A percentile compares a stretch with the other conserved stretches of the same genome.
Evolutionary conservation across 108 stramenopile genomes (phyloP).

Genomic region (Cyclostephanos invisitatus): DNA sequence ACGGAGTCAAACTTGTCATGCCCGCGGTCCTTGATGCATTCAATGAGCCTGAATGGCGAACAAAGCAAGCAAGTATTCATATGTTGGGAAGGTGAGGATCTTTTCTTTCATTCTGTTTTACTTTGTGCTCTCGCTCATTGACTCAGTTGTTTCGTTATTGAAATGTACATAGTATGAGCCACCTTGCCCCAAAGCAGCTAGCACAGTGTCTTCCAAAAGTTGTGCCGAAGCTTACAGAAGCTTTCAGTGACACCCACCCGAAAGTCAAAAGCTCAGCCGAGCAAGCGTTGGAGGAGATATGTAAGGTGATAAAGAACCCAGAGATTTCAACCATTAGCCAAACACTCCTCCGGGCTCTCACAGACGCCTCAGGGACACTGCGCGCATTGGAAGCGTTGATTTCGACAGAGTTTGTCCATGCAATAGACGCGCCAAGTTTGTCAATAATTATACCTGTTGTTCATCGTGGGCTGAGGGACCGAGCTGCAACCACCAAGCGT

Average conservation of each 20-base stretch:
- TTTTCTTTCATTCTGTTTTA: background rate
- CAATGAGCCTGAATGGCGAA: slow-evolving; percentile 95
- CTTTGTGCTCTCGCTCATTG: background rate
- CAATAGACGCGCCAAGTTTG: slow-evolving; percentile 98
- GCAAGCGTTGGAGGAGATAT: slow-evolving; percentile 93
- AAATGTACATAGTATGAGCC: slow-evolving; percentile 77
- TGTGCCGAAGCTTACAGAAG: slow-evolving; percentile 95
- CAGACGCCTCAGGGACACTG: slow-evolving; percentile 86
- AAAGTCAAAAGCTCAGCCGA: slow-evolving; percentile 93
- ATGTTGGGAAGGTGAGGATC: slow-evolving; percentile 81
- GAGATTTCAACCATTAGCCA: slow-evolving; percentile 88
- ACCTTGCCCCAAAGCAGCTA: slow-evolving; percentile 98
- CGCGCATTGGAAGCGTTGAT: slow-evolving; percentile 85
- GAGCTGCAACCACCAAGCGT: slow-evolving; percentile 91
- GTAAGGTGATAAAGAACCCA: slow-evolving; percentile 95
- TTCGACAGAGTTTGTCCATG: slow-evolving; percentile 93
- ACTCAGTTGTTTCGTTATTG: background rate
- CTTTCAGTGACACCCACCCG: slow-evolving; percentile 96
- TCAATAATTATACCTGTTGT: slow-evolving; percentile 97
- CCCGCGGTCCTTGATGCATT: slow-evolving; percentile 94
- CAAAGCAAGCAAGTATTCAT: slow-evolving; percentile 93
- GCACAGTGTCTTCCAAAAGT: slow-evolving; percentile 94
- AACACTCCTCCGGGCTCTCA: slow-evolving; percentile 87
- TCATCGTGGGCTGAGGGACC: slow-evolving; percentile 93
- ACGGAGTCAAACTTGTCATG: slow-evolving; percentile 97